phyloP scores from a whole-genome alignment of 2,329 filamentous ascomycete species.

The Emmonsiellopsis sp. region DNA sequence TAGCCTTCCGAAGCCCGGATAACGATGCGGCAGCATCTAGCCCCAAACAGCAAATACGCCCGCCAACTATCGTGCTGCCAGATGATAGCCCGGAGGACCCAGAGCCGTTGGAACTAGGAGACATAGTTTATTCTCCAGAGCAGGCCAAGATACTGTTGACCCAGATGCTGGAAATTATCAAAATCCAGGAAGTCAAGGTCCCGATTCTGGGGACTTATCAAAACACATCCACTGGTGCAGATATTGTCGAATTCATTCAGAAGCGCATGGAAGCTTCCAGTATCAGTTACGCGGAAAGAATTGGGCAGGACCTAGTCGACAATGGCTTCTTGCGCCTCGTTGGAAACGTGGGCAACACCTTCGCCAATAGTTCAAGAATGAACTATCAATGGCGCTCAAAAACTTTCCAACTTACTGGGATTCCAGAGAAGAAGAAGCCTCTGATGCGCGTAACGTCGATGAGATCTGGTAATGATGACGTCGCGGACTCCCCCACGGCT shows the following conservation, averaged over 20 bases:
- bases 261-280: constrained; percentile 75
- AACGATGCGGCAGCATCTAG: constrained; percentile 49
- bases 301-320: constrained; percentile 84
- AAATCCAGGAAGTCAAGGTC: constrained; percentile 84
- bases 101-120: constrained; percentile 80
- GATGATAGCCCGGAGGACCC: constrained; percentile 62
- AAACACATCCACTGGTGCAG: constrained; percentile 82
- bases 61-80: constrained; percentile 73
- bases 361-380: constrained; percentile 95
- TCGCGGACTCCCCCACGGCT: constrained; percentile 69
- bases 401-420: constrained; percentile 76
- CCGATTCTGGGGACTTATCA: constrained; percentile 90
- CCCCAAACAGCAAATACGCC: constrained; percentile 48
- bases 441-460: constrained; percentile 67
- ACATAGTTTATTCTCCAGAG: constrained; percentile 74
- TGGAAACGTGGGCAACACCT: constrained; percentile 88
- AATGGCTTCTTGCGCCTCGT: constrained; percentile 83
- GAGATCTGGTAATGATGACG: constrained; percentile 47
- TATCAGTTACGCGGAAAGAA: constrained; percentile 83
- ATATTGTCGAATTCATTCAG: constrained; percentile 94
- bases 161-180: constrained; percentile 80
- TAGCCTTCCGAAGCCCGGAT: constrained; percentile 84
- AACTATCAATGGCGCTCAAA: constrained; percentile 96
- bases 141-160: constrained; percentile 83
- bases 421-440: constrained; percentile 76